phyloP scores from a whole-genome alignment of 306 rosid genomes.

The Geum urbanum region DNA sequence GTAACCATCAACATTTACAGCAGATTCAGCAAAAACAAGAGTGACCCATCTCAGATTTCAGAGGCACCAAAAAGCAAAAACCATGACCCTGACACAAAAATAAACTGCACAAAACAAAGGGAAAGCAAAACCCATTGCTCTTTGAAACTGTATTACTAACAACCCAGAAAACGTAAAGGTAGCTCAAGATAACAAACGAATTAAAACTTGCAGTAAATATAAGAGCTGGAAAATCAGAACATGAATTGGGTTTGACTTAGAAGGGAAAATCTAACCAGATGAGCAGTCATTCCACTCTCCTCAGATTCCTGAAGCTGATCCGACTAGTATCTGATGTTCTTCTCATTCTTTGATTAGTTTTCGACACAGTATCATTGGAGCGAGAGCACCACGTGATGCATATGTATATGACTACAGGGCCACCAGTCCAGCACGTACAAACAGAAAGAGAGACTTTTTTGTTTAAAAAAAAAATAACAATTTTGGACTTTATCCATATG shows the following conservation, averaged over 20 bases:
- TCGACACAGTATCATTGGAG: background rate
- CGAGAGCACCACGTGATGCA: constrained; percentile 8
- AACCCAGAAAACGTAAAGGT: background rate
- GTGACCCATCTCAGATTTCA: constrained; percentile 17
- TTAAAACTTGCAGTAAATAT: background rate
- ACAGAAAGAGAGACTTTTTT: too few species aligned
- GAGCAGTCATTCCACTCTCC: constrained; percentile 14
- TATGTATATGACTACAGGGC: background rate
- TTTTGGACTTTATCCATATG: too few species aligned
- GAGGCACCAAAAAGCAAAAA: background rate
- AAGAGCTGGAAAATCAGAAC: background rate
- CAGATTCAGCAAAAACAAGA: constrained; percentile 13
- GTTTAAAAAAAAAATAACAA: too few species aligned
- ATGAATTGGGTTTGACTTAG: constrained; percentile 5
- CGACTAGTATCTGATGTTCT: constrained; percentile 7
- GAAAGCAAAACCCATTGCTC: background rate
- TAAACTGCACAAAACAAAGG: constrained; percentile 12
- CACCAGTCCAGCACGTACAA: background rate
- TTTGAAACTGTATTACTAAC: background rate
- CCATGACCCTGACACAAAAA: background rate
- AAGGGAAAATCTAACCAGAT: background rate
- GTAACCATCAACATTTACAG: background rate
- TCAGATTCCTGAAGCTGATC: constrained; percentile 1
- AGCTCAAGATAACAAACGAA: background rate
- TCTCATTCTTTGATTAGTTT: background rate